Evolutionary conservation across 371 early-diverging fungal species (phyloP).

Genomic region (Actinomucor elegans): DNA sequence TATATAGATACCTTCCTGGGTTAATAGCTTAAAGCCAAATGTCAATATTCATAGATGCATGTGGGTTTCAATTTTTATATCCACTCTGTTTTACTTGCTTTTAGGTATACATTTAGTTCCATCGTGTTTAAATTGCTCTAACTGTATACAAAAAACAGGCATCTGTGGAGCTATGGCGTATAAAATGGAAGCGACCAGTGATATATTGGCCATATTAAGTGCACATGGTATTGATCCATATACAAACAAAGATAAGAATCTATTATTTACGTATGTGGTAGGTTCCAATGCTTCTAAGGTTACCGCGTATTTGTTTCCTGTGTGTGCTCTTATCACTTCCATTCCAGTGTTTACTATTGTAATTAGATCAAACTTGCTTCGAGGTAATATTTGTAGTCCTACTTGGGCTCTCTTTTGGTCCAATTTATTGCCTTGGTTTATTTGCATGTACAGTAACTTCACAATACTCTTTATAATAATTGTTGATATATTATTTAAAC

Average conservation of each 20-base stretch:
- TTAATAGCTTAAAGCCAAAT: constrained; percentile 50
- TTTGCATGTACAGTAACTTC: constrained; percentile 54
- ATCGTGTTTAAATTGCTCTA: no score
- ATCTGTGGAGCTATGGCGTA: constrained; percentile 60
- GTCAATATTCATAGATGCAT: constrained; percentile 57
- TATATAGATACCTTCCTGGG: constrained; percentile 58
- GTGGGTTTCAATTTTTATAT: constrained; percentile 48
- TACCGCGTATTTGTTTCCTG: constrained; percentile 68
- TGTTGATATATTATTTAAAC: neutral
- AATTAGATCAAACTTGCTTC: constrained; percentile 67
- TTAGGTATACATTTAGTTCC: constrained; percentile 44
- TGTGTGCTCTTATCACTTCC: constrained; percentile 71
- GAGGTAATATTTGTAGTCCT: constrained; percentile 51
- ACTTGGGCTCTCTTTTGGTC: constrained; percentile 56
- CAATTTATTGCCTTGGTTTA: constrained; percentile 66
- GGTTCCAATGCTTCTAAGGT: constrained; percentile 53
- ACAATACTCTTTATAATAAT: neutral
- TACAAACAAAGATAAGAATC: no score
- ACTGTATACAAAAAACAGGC: constrained; percentile 34
- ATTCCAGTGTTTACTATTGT: constrained; percentile 81
- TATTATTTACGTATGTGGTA: neutral
- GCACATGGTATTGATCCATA: constrained; percentile 22
- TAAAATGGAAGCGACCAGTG: constrained; percentile 47
- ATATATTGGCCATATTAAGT: constrained; percentile 48
- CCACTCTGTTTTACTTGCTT: constrained; percentile 48